phyloP scores from a whole-genome alignment of 2,329 filamentous ascomycete species.

The Magnaporthiopsis poae region DNA sequence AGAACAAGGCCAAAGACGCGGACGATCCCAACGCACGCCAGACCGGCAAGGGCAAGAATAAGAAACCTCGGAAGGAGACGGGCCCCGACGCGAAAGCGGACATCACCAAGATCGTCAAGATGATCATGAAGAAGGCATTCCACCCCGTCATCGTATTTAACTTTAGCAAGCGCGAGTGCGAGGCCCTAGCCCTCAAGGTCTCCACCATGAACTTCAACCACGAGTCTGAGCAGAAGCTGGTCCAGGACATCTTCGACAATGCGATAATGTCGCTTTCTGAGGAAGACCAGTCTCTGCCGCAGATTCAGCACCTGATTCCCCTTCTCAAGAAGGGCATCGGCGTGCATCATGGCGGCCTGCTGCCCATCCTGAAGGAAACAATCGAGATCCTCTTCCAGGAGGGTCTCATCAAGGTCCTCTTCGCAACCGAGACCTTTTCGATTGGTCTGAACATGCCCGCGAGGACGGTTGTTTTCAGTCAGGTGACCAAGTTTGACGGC shows the following conservation, averaged over 20 bases:
- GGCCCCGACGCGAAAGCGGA: slow-evolving; percentile 60
- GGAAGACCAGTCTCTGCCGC: slow-evolving; percentile 77
- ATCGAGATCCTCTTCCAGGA: slow-evolving; percentile 99
- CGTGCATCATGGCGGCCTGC: slow-evolving; percentile 88
- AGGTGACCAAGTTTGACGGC: slow-evolving; percentile 90
- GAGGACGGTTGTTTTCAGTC: slow-evolving; percentile 98
- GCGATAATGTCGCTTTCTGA: slow-evolving; percentile 88
- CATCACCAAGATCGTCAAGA: slow-evolving; percentile 94
- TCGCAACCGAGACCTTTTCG: slow-evolving; percentile 96
- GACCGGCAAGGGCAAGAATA: slow-evolving; percentile 82
- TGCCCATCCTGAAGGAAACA: slow-evolving; percentile 94
- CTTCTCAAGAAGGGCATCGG: slow-evolving; percentile 85
- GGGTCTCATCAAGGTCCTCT: slow-evolving; percentile 91
- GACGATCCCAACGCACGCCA: slow-evolving; percentile 68
- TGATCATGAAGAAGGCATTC: slow-evolving; percentile 96
- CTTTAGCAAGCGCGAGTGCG: slow-evolving; percentile 96
- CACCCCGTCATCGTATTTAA: slow-evolving; percentile 99
- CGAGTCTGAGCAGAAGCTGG: slow-evolving; percentile 88
- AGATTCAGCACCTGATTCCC: slow-evolving; percentile 83
- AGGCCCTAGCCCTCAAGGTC: slow-evolving; percentile 79
- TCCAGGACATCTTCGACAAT: slow-evolving; percentile 84
- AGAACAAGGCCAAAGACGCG: slow-evolving; percentile 76
- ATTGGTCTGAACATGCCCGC: slow-evolving; percentile 99
- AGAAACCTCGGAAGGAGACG: slow-evolving; percentile 70
- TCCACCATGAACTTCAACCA: slow-evolving; percentile 88